A percentile compares a stretch with the other conserved stretches of the same genome.
Conservation (phyloP, 495 filamentous ascomycete genomes). For the Aspergillus haitiensis region DNA sequence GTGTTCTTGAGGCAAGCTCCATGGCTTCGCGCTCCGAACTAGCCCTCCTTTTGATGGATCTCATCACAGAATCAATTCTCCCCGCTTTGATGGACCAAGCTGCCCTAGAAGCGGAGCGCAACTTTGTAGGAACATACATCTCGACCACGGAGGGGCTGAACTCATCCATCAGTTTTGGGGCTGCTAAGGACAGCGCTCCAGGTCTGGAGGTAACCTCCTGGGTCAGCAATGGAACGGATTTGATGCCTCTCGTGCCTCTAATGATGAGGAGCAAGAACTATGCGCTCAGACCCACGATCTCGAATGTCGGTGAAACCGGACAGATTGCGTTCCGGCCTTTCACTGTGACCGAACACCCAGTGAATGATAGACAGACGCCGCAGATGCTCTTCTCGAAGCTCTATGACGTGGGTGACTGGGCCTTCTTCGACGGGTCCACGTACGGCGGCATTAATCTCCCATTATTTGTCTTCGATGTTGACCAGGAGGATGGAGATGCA, state of each 20-base stretch:
- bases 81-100: slow-evolving; percentile 19
- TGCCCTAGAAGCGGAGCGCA: slow-evolving; percentile 9
- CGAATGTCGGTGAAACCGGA: background rate
- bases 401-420: slow-evolving; percentile 15
- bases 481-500: background rate
- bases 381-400: slow-evolving; percentile 11
- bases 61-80: slow-evolving; percentile 15
- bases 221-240: slow-evolving; percentile 19
- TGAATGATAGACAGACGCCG: background rate
- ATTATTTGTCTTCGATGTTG: slow-evolving; percentile 16
- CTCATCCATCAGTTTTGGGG: slow-evolving; percentile 12
- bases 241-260: background rate
- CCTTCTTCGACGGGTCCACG: background rate
- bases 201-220: slow-evolving; percentile 16
- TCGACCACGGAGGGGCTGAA: slow-evolving; percentile 6
- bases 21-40: slow-evolving; percentile 1
- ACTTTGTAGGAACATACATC: slow-evolving; percentile 17
- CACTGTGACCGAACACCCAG: slow-evolving; percentile 1
- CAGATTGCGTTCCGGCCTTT: slow-evolving; percentile 17
- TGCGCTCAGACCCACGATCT: slow-evolving; percentile 11
- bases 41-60: slow-evolving; percentile 19
- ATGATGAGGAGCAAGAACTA: background rate
- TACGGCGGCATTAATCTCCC: background rate
- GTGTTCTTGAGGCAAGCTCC: slow-evolving; percentile 32
- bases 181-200: background rate